Base-by-base conservation (phyloP, 1,284 basidiomycete species). In the Cutaneotrichosporon sp. region DNA sequence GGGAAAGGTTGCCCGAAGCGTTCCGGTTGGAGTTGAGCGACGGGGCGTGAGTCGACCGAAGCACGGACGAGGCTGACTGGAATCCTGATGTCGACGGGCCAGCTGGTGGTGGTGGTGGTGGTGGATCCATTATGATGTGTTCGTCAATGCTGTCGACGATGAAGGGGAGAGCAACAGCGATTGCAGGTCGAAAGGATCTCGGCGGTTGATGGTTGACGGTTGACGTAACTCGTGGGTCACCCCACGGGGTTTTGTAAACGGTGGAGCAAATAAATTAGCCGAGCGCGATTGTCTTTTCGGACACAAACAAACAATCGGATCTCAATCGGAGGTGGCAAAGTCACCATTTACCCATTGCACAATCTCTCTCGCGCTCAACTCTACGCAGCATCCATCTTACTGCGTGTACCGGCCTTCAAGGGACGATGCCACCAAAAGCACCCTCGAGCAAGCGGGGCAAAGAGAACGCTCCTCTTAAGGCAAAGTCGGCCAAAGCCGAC, bases 21-120 rank as follows among this genome's bases (percentile, higher is more conserved):
- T 62, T 61, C 5, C 63, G 52, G 34, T 61, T 52, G 19, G 61
- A 54, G 34, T 48, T 44, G 11, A 52, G 22, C 12, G 53, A 49
- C 10, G 56, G 57, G 5, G 48, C 38, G 33, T 57, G 52, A 31
- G 51, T 51, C 22, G 51, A 46, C 27, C 50, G 55, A 24, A 57
- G 52, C 4, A 62, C 24, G 1, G 61, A 46, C 1, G 61, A 61
- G 16, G 65, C 64, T 9, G 56, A 33, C 47, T 62, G 59, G 35
- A 65, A 65, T 5, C 22, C 24, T 14, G 33, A 12, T 9, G 37
- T 37, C 24, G n/a, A 19, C 22, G 35, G 25, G 4, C 24, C 16
- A 2, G 48, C 24, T 20, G 19, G 12, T 16, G 45, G 29, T 4
- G n/a, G 35, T 7, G 41, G 16, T 49, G 49, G 29, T 31, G 60